These are phyloP conservation scores for Aureobasidium musti DNA, from an alignment of 2,329 filamentous ascomycete species.

Conservation along the genomic window DNA sequence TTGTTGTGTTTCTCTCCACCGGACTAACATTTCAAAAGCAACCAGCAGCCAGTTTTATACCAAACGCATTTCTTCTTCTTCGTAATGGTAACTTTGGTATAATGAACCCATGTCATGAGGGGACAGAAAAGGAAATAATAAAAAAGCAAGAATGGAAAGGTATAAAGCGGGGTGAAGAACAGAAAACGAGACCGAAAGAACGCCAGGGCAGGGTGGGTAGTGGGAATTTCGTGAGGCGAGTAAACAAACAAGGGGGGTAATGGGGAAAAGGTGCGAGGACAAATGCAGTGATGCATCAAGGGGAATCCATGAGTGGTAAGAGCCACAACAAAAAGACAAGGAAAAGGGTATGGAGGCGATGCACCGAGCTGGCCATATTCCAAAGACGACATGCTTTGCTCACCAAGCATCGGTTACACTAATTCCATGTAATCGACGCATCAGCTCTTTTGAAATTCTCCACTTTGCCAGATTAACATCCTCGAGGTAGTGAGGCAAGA, in stretches of 20 bases:
- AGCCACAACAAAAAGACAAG: slow-evolving; percentile 7
- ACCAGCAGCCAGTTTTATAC: slow-evolving; percentile 19
- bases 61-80: slow-evolving; percentile 8
- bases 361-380: background rate
- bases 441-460: background rate
- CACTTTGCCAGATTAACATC: background rate
- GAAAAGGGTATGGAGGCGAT: background rate
- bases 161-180: slow-evolving; percentile 17
- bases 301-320: slow-evolving; percentile 10
- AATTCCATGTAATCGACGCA: background rate
- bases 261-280: slow-evolving; percentile 15
- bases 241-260: slow-evolving; percentile 10
- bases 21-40: background rate
- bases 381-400: background rate
- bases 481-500: background rate
- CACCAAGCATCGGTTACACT: background rate
- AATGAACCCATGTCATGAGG: slow-evolving; percentile 21
- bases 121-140: slow-evolving; percentile 15
- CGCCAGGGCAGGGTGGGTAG: slow-evolving; percentile 2
- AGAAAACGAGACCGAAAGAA: slow-evolving; percentile 12
- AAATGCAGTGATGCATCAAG: slow-evolving; percentile 26
- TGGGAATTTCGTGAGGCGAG: slow-evolving; percentile 3
- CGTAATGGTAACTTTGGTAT: slow-evolving; percentile 14
- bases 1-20: background rate
- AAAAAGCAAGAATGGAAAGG: slow-evolving; percentile 24